Evolutionary conservation across 148 eudicot genomes (phyloP).

Genomic region (Rhododendron ovatum): DNA sequence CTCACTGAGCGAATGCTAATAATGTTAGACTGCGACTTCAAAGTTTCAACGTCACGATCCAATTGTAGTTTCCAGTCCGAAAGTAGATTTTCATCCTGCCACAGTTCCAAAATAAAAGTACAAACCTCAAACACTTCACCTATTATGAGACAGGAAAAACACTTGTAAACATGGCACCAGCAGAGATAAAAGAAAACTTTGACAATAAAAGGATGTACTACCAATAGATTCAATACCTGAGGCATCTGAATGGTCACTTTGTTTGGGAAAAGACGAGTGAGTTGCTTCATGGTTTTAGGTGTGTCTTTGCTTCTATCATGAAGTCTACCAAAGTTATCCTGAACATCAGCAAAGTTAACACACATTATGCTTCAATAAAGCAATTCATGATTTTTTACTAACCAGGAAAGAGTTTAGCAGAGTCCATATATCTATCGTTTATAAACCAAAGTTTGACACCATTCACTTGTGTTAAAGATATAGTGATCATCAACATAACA

Average conservation of each 20-base stretch:
- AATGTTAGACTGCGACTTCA: conserved; percentile 71
- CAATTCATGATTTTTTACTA: neutral
- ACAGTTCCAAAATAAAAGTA: conserved; percentile 10
- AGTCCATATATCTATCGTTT: neutral
- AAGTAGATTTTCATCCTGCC: conserved; percentile 72
- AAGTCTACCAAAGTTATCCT: conserved; percentile 79
- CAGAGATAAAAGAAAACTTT: neutral
- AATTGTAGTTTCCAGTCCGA: conserved; percentile 84
- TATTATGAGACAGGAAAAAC: neutral
- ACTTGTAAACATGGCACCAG: neutral
- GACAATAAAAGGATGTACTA: neutral
- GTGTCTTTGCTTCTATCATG: conserved; percentile 77
- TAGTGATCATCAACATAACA: too few relatives aligned
- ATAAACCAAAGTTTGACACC: neutral
- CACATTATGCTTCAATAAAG: neutral
- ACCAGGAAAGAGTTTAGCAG: neutral
- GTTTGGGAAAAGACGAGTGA: conserved; percentile 81
- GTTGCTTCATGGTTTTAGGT: conserved; percentile 71
- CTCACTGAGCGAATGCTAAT: conserved; percentile 72
- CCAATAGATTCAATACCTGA: conserved; percentile 45
- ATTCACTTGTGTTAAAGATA: neutral
- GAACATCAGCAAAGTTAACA: conserved; percentile 11
- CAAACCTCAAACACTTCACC: conserved; percentile 4
- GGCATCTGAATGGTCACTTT: conserved; percentile 86
- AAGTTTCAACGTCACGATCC: conserved; percentile 84